Base-by-base conservation (phyloP, 306 rosid species). In the Trichosanthes truncata region DNA sequence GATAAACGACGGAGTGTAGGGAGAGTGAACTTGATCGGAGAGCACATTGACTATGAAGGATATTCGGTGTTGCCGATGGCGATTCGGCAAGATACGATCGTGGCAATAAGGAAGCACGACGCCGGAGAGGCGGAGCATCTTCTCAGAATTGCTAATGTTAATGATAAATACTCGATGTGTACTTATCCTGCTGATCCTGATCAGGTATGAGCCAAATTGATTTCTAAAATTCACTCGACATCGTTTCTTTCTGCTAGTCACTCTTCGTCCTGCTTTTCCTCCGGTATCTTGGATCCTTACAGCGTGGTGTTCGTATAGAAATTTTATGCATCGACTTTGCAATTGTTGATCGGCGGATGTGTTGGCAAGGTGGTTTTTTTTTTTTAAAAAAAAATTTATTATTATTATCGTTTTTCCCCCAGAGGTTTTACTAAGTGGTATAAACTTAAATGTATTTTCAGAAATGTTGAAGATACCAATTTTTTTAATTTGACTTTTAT, bases 41-140 rank as follows among this genome's bases (percentile, higher is more conserved):
- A 95, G 86, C 98, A 95, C 53, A 93, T 95, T 81, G 99, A 95
- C 59, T 93, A 95, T 78, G 97, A 93, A 60, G 99, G 99, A 0
- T 95, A 95, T 84, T 95, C 99, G 14, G 99, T 95, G 84, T 80
- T 95, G 92, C 99, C 99, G 52, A 93, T 95, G 99, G 99, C 99
- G 11, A 95, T 95, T 79, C 84, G 99, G 57, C 99, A 90, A 79
- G 99, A 95, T 79, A 93, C 98, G 6, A 91, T 95, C 14, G 88
- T 95, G 10, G 99, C 94, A 0, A 90, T 95, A 57, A 73, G 97
- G 80, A 89, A 63, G 81, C 84, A 86, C 56, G 87, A 81, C 12
- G 84, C 62, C 3, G 81, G 80, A 51, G 85, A 89, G 25, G 20
- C 68, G 0, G 84, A 89, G 67, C 84, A 84, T 62, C 81, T 88